phyloP scores from a whole-genome alignment of 164 flowering plant species.

The Aristolochia californica region DNA sequence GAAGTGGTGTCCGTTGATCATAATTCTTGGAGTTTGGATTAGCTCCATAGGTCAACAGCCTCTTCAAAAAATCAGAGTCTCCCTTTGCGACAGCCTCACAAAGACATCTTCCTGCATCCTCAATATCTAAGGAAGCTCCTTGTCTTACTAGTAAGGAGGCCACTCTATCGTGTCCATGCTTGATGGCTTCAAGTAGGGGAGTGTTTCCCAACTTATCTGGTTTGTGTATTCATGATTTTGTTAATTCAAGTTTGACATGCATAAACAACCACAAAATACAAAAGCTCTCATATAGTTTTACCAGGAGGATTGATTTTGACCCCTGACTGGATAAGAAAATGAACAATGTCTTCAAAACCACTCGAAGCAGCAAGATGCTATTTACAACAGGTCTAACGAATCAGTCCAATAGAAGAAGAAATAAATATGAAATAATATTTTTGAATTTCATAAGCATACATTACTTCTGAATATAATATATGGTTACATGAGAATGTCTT shows the following conservation, averaged over 20 bases:
- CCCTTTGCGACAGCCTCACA: constrained; percentile 59
- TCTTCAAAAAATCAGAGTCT: constrained; percentile 57
- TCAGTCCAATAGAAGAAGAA: not conserved
- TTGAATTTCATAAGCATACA: too few relatives aligned
- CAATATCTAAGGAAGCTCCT: constrained; percentile 57
- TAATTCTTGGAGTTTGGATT: constrained; percentile 83
- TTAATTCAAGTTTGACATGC: too few relatives aligned
- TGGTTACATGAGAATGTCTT: too few relatives aligned
- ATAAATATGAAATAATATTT: too few relatives aligned
- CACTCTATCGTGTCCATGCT: constrained; percentile 66
- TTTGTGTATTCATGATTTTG: not conserved
- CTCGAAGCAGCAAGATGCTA: constrained; percentile 77
- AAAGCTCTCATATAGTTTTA: constrained; percentile 5
- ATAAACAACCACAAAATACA: too few relatives aligned
- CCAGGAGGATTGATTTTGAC: constrained; percentile 40
- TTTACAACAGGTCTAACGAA: not conserved
- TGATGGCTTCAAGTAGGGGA: constrained; percentile 79
- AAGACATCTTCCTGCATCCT: constrained; percentile 56
- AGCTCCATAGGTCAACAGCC: constrained; percentile 53
- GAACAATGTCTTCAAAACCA: constrained; percentile 49
- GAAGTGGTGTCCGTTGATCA: constrained; percentile 82
- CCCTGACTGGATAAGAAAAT: constrained; percentile 39
- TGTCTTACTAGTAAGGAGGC: constrained; percentile 52
- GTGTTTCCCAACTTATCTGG: constrained; percentile 83
- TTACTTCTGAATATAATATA: too few relatives aligned